These are phyloP conservation scores for Chrysoporthe cubensis DNA, from an alignment of 2,329 filamentous ascomycete species.

Conservation along the genomic window DNA sequence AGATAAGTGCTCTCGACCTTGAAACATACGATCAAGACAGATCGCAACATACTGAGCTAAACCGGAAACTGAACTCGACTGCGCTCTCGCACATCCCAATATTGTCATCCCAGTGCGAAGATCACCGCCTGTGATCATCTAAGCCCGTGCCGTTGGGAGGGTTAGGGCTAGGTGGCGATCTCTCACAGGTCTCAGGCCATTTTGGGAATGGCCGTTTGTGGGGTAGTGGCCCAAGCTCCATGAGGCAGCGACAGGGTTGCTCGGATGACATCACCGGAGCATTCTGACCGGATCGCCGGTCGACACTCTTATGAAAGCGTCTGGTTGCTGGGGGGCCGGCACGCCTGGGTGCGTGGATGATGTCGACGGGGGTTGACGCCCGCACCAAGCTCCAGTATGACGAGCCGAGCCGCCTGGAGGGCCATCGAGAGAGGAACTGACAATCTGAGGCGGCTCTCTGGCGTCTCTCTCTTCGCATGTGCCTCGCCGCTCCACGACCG, in stretches of 20 bases:
- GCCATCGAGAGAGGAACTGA: background rate
- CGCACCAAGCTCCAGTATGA: background rate
- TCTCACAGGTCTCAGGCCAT: background rate
- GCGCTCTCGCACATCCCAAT: too few relatives aligned
- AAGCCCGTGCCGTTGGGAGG: background rate
- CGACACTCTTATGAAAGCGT: too few relatives aligned
- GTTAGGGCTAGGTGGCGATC: background rate
- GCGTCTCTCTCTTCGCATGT: background rate
- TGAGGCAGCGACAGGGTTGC: background rate
- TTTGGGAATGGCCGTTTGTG: conserved; percentile 18
- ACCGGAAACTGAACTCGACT: too few relatives aligned
- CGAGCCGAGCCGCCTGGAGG: background rate
- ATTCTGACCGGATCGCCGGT: conserved; percentile 16
- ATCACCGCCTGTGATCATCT: too few relatives aligned
- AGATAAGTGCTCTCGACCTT: too few relatives aligned
- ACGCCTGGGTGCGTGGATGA: background rate
- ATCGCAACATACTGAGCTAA: too few relatives aligned
- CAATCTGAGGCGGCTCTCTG: background rate
- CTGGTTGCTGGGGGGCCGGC: too few relatives aligned
- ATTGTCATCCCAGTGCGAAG: too few relatives aligned
- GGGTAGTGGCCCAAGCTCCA: conserved; percentile 20
- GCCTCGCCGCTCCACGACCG: background rate
- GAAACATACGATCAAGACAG: too few relatives aligned
- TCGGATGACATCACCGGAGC: conserved; percentile 27
- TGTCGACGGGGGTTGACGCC: conserved; percentile 1